phyloP scores from a whole-genome alignment of 2,329 filamentous ascomycete species.

The Trichoderma cornu-damae region DNA sequence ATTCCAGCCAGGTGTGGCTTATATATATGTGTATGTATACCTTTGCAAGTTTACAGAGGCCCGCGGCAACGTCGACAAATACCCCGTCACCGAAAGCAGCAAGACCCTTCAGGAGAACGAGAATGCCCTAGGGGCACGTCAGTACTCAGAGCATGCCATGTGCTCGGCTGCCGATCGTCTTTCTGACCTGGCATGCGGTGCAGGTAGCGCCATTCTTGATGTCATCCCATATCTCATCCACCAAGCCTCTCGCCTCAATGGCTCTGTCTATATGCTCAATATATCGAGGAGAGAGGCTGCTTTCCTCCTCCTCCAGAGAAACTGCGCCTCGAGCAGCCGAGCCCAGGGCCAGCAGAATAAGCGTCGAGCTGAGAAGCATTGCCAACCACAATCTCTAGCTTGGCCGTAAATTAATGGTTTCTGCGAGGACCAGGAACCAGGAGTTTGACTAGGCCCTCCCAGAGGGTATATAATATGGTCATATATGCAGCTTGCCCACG shows the following conservation, averaged over 20 bases:
- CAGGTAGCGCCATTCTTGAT: slow-evolving; percentile 26
- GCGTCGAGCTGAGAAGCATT: slow-evolving; percentile 21
- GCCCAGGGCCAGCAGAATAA: slow-evolving; percentile 22
- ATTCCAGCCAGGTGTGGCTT: no score
- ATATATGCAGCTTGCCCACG: not conserved
- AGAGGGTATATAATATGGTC: slow-evolving; percentile 2
- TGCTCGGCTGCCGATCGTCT: not conserved
- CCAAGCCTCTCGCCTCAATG: slow-evolving; percentile 16
- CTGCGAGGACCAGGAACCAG: not conserved
- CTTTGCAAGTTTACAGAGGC: slow-evolving; percentile 32
- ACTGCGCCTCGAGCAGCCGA: slow-evolving; percentile 8
- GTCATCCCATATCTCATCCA: slow-evolving; percentile 25
- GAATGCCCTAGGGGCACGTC: slow-evolving; percentile 19
- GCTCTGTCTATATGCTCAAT: slow-evolving; percentile 12
- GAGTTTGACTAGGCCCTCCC: not conserved
- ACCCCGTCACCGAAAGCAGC: slow-evolving; percentile 39
- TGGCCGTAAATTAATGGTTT: not conserved
- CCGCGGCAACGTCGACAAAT: slow-evolving; percentile 33
- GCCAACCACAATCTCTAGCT: not conserved
- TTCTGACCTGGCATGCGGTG: slow-evolving; percentile 26
- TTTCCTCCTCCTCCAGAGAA: slow-evolving; percentile 3
- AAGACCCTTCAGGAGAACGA: slow-evolving; percentile 39
- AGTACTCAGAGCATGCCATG: not conserved
- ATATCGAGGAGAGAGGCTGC: slow-evolving; percentile 2
- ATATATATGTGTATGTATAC: slow-evolving; percentile 22